Conservation (phyloP, 176 grass and related monocot genomes). For the Cenchrus fungigraminus region DNA sequence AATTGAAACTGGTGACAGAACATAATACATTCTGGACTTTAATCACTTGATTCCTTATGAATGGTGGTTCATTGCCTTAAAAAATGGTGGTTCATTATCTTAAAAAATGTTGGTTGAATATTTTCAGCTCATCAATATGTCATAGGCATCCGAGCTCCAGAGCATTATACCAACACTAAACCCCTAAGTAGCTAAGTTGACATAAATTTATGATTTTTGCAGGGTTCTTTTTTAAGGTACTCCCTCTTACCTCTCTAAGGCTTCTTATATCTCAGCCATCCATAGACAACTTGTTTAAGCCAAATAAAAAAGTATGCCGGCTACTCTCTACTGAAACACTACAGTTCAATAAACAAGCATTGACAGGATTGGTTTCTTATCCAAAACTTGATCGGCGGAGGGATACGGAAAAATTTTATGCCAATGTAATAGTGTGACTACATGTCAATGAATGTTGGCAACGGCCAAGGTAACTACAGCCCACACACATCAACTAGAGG, state of each 20-base stretch:
- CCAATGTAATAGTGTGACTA: neutral
- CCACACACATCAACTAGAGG: too few relatives aligned
- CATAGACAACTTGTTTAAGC: neutral
- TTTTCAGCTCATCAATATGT: conserved; percentile 14
- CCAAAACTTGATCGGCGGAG: neutral
- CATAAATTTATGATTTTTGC: conserved; percentile 19
- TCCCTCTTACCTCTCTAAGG: neutral
- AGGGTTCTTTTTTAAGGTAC: neutral
- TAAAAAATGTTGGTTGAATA: neutral
- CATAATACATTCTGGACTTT: neutral
- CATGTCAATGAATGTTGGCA: neutral
- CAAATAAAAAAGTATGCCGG: neutral
- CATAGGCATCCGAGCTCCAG: neutral
- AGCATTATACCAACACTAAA: conserved; percentile 5
- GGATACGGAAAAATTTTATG: neutral
- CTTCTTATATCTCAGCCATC: neutral
- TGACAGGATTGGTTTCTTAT: neutral
- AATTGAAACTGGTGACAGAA: neutral
- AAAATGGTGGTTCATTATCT: neutral
- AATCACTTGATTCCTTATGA: neutral
- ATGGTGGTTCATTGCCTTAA: neutral
- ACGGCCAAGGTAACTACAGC: too few relatives aligned
- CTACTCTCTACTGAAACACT: neutral
- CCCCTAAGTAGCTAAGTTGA: neutral
- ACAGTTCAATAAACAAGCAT: neutral